These are phyloP conservation scores for Monosporascus sp. DNA, from an alignment of 2,329 filamentous ascomycete species.

Conservation along the genomic window DNA sequence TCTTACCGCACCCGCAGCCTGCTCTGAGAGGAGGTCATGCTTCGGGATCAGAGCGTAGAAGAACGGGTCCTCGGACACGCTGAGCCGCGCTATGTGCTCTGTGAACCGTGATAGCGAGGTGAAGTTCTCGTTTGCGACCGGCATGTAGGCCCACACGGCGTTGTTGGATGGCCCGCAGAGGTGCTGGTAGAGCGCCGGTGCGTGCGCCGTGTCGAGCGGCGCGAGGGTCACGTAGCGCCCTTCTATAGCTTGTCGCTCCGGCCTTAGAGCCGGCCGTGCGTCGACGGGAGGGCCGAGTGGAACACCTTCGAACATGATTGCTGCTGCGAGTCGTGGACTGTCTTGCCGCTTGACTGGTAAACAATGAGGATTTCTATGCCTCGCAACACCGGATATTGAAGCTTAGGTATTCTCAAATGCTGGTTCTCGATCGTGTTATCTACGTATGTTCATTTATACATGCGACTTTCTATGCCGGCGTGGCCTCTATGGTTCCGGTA, in stretches of 20 bases:
- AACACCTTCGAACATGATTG: not conserved
- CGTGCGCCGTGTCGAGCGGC: slow-evolving; percentile 13
- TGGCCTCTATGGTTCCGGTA: not conserved
- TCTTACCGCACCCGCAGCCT: too few relatives aligned
- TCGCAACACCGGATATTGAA: too few relatives aligned
- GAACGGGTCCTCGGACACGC: slow-evolving; percentile 13
- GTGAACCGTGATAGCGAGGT: slow-evolving; percentile 14
- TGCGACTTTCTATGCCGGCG: too few relatives aligned
- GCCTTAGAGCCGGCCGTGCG: not conserved
- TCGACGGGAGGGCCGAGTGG: not conserved
- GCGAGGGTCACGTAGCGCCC: slow-evolving; percentile 18
- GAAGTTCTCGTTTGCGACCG: slow-evolving; percentile 15
- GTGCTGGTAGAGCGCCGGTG: slow-evolving; percentile 15
- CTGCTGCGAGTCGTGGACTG: not conserved
- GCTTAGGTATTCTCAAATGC: too few relatives aligned
- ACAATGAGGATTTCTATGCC: too few relatives aligned
- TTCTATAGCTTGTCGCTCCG: not conserved
- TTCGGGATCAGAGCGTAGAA: slow-evolving; percentile 22
- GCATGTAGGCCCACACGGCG: slow-evolving; percentile 23
- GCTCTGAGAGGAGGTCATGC: not conserved
- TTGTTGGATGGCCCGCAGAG: slow-evolving; percentile 18
- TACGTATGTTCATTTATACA: too few relatives aligned
- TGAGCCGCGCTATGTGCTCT: slow-evolving; percentile 9
- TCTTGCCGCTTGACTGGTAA: too few relatives aligned
- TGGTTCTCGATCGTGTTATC: too few relatives aligned